A percentile compares a stretch with the other conserved stretches of the same genome.
Conservation (phyloP, 139 green algal genomes). For the Zygnema circumcarinatum region DNA sequence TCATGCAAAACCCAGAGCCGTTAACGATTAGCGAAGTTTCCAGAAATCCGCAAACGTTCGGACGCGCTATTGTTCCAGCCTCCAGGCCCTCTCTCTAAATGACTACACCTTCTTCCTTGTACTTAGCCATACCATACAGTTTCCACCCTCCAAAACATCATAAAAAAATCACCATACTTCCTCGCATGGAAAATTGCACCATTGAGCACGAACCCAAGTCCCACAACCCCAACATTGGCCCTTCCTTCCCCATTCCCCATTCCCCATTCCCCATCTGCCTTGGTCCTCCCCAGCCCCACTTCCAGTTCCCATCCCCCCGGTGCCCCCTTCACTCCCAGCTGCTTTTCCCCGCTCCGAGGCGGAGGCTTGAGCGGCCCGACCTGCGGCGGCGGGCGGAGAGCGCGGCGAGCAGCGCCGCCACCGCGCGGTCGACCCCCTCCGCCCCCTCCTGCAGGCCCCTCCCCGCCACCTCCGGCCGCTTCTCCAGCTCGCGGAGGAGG, state of each 20-base stretch:
- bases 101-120: too few species aligned
- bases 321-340: not conserved
- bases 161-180: too few species aligned
- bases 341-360: conserved; percentile 21
- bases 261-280: not conserved
- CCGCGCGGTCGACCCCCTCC: conserved; percentile 26
- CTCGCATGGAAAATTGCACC: too few species aligned
- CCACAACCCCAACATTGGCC: too few species aligned
- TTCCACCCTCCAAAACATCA: too few species aligned
- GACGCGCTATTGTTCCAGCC: too few species aligned
- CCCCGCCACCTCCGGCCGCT: not conserved
- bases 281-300: not conserved
- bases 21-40: too few species aligned
- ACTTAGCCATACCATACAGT: too few species aligned
- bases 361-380: conserved; percentile 7
- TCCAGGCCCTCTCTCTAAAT: too few species aligned
- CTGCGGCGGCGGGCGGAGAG: conserved; percentile 27
- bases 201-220: too few species aligned
- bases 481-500: conserved; percentile 52
- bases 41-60: too few species aligned
- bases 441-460: conserved; percentile 12
- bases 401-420: conserved; percentile 27
- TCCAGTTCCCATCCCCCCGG: not conserved
- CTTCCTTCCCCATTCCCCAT: not conserved
- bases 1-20: too few species aligned